A percentile compares a stretch with the other conserved stretches of the same genome.
These are phyloP conservation scores for Cercospora janseana DNA, from an alignment of 2,329 filamentous ascomycete genomes.

Conservation along the genomic window DNA sequence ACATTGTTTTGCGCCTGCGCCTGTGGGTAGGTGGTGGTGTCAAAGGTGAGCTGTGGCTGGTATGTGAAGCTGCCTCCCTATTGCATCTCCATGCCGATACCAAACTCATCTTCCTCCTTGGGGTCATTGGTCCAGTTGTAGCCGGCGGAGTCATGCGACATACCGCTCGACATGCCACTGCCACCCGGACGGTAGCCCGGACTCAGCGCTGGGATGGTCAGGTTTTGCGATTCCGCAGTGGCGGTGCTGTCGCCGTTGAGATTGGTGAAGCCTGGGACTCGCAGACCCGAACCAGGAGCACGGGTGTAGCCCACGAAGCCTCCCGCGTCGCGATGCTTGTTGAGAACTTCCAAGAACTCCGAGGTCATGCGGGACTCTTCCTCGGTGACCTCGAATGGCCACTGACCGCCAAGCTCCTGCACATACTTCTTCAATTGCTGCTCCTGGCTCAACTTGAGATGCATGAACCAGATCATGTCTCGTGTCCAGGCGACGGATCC, in stretches of 20 bases:
- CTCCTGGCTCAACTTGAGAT: slow-evolving; percentile 84
- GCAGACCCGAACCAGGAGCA: slow-evolving; percentile 75
- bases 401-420: slow-evolving; percentile 67
- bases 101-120: slow-evolving; percentile 93
- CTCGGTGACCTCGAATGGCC: slow-evolving; percentile 80
- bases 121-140: slow-evolving; percentile 56
- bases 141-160: slow-evolving; percentile 50
- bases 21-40: background rate
- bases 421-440: slow-evolving; percentile 79
- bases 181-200: slow-evolving; percentile 62
- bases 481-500: slow-evolving; percentile 95
- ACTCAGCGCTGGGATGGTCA: slow-evolving; percentile 42
- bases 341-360: slow-evolving; percentile 81
- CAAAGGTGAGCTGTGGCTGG: slow-evolving; percentile 17
- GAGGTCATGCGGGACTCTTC: slow-evolving; percentile 95
- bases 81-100: slow-evolving; percentile 71
- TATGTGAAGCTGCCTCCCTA: slow-evolving; percentile 22
- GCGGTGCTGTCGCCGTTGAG: slow-evolving; percentile 75
- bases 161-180: slow-evolving; percentile 56
- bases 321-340: slow-evolving; percentile 71
- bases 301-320: slow-evolving; percentile 73
- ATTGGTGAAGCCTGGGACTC: slow-evolving; percentile 91
- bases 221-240: slow-evolving; percentile 45
- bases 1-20: slow-evolving; percentile 1
- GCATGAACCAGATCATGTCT: slow-evolving; percentile 95